Evolutionary conservation across 2,329 filamentous ascomycete species (phyloP), one percentile per base, ranked within the genome.

Genomic region (Xylaria sp.): DNA sequence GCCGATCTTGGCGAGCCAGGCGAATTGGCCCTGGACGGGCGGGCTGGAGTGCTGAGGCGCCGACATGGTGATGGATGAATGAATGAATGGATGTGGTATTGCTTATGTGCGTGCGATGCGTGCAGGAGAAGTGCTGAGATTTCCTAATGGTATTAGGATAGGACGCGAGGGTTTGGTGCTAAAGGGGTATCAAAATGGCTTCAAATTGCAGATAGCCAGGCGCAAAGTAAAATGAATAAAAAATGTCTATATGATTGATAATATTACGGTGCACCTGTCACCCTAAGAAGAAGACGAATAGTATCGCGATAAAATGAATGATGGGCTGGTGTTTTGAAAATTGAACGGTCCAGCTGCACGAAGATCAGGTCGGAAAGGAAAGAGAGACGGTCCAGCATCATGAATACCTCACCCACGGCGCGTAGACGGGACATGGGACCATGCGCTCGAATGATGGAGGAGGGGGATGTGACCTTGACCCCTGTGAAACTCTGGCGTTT

Each of bases 1-100:
- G 78, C 88, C 88, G 74, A 90, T 84, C 68, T 80, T 83, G 74
- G 75, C 75, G 73, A 90, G 85, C 82, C 85, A 90, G 78, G 85
- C 85, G 77, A 89, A 89, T 77, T 86, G 82, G 70, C 83, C 86
- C 81, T 85, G 84, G 73, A 74, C 76, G 28, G 66, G 61, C 66
- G 68, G 64, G 46, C 61, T 36, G 57, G 60, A 49, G 36, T 41
- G 49, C 33, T 55, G 31, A 4, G 69, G 54, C 48, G 61, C 48
- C 7, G 64, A 65, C 66, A 71, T 71, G 58, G 36, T 61, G 66
- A 52, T 60, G n/a, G 39, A 68, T 59, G 25, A 31, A 28, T 28
- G 28, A 28, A 28, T 28, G 28, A 3, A 25, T 25, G 25, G 51
- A 28, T 51, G 2, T 51, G 7, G 52, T 3, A 28, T 46, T 63